A percentile compares a stretch with the other conserved stretches of the same genome.
Conservation (phyloP, 2,329 filamentous ascomycete species). For the Sporothrix inflata region DNA sequence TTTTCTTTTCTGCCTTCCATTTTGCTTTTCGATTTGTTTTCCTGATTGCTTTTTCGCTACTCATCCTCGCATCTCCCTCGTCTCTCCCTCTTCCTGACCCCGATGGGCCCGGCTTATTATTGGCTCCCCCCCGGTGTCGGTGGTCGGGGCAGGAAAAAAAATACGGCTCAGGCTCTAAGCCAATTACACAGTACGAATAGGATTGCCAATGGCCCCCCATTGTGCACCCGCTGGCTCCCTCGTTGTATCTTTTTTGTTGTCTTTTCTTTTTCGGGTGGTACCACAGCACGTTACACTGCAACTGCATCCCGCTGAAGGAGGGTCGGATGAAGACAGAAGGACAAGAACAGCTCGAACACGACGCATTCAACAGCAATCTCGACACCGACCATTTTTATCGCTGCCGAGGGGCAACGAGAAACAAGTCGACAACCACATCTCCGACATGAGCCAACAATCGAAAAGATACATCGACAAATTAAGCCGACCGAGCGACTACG, state of each 20-base stretch:
- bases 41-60: not conserved
- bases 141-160: not conserved
- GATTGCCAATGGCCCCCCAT: not conserved
- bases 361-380: not conserved
- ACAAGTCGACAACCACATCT: not conserved
- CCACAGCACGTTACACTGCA: not conserved
- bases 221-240: not conserved
- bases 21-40: not conserved
- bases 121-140: conserved; percentile 1
- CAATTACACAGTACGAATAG: conserved; percentile 21
- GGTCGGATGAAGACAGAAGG: not conserved
- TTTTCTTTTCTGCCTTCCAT: not conserved
- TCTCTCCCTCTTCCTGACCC: not conserved
- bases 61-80: not conserved
- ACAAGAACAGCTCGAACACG: not conserved
- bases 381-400: not conserved
- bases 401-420: not conserved
- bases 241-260: not conserved
- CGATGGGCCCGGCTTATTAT: conserved; percentile 19
- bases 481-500: conserved; percentile 6
- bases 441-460: not conserved
- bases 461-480: not conserved
- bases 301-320: too few relatives aligned
- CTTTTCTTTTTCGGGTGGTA: not conserved
- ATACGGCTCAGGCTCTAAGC: not conserved